phyloP scores from a whole-genome alignment of 73 alveolate genomes.

The Blepharisma japonicum region DNA sequence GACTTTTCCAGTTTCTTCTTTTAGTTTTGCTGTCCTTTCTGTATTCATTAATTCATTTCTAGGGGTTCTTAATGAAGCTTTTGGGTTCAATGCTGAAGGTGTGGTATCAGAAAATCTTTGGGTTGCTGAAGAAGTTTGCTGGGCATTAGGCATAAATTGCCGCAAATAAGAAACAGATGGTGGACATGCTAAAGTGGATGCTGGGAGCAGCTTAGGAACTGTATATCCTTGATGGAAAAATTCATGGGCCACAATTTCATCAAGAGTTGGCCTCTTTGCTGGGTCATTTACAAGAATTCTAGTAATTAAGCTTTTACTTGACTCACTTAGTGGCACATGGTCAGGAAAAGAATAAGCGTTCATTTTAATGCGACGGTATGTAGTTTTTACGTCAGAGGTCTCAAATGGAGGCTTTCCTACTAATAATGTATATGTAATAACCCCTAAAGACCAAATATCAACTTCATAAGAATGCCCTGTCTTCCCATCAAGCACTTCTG shows the following conservation, averaged over 20 bases:
- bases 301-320: slow-evolving; percentile 31
- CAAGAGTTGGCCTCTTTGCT: slow-evolving; percentile 36
- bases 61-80: no score
- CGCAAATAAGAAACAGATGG: slow-evolving; percentile 58
- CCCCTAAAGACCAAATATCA: slow-evolving; percentile 36
- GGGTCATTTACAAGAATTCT: slow-evolving; percentile 34
- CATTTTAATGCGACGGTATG: slow-evolving; percentile 37
- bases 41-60: no score
- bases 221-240: slow-evolving; percentile 36
- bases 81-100: no score
- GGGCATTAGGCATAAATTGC: slow-evolving; percentile 34
- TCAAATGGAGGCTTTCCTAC: slow-evolving; percentile 36
- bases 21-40: no score
- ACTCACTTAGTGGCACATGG: background rate
- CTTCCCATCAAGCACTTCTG: slow-evolving; percentile 30
- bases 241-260: slow-evolving; percentile 32
- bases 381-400: slow-evolving; percentile 39
- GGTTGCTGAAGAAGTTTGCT: no score
- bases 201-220: slow-evolving; percentile 74
- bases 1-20: no score
- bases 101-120: no score
- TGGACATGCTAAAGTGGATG: slow-evolving; percentile 79
- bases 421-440: slow-evolving; percentile 23
- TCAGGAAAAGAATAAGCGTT: slow-evolving; percentile 42
- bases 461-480: background rate